These are phyloP conservation scores for Sporormia fimetaria DNA, from an alignment of 495 filamentous ascomycete species.

Conservation along the genomic window DNA sequence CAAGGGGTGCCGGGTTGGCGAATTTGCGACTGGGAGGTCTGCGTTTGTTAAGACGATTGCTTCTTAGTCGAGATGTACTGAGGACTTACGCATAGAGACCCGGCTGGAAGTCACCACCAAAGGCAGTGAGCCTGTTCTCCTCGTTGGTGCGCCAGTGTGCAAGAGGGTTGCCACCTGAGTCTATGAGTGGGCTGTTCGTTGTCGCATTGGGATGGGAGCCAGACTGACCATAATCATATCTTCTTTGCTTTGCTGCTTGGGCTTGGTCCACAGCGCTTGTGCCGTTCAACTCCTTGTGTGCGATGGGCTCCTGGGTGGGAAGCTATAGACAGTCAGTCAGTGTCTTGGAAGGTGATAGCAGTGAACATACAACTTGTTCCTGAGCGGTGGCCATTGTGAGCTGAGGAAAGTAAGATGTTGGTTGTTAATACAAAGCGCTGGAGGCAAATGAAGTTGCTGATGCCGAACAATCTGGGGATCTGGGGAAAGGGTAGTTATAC, in stretches of 20 bases:
- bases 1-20: slow-evolving; percentile 54
- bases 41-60: background rate
- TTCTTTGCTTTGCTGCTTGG: slow-evolving; percentile 17
- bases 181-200: background rate
- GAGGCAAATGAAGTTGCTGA: too few species aligned
- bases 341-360: background rate
- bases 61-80: background rate
- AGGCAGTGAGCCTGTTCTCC: slow-evolving; percentile 55
- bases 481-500: slow-evolving; percentile 23
- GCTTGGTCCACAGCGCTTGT: slow-evolving; percentile 19
- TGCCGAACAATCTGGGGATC: slow-evolving; percentile 14
- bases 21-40: slow-evolving; percentile 60
- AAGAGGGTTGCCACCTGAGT: slow-evolving; percentile 52
- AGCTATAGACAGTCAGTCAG: background rate
- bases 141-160: slow-evolving; percentile 54
- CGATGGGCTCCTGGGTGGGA: background rate
- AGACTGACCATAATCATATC: slow-evolving; percentile 26
- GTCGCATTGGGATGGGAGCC: background rate
- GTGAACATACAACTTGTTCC: slow-evolving; percentile 12
- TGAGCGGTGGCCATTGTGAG: slow-evolving; percentile 23
- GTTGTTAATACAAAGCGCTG: too few species aligned
- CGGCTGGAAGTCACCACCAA: slow-evolving; percentile 93
- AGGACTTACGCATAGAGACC: slow-evolving; percentile 57
- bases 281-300: slow-evolving; percentile 17
- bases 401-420: too few species aligned